These are phyloP conservation scores for Rubus parviflorus DNA, from an alignment of 306 rosid genomes.

Conservation along the genomic window DNA sequence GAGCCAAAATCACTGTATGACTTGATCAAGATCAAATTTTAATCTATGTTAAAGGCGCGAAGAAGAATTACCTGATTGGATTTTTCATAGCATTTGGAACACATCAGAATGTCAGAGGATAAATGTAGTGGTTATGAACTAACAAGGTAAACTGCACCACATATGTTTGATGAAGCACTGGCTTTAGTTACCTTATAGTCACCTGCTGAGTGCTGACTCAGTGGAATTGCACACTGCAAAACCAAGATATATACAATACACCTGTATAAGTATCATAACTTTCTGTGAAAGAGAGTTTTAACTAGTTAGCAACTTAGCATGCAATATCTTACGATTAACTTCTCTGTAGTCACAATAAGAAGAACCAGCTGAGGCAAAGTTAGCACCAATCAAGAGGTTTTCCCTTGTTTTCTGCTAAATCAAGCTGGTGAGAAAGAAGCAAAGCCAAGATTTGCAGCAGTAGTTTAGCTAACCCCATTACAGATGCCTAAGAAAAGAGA, in stretches of 20 bases:
- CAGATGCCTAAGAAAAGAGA: not conserved
- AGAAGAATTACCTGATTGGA: conserved; percentile 37
- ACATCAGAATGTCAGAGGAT: conserved; percentile 52
- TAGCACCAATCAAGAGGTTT: conserved; percentile 38
- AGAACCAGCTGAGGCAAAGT: conserved; percentile 64
- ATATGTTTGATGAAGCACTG: conserved; percentile 10
- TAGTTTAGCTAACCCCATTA: conserved; percentile 7
- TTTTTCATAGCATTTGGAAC: conserved; percentile 19
- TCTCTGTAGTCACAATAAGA: conserved; percentile 59
- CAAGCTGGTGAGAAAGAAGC: conserved; percentile 37
- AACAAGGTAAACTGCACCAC: conserved; percentile 36
- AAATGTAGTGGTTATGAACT: conserved; percentile 47
- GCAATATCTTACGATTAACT: conserved; percentile 39
- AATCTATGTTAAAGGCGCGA: not conserved
- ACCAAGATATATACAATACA: conserved; percentile 8
- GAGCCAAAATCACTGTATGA: not conserved
- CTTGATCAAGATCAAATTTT: not conserved
- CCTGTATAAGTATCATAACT: not conserved
- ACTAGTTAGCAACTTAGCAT: not conserved
- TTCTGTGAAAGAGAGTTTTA: conserved; percentile 1
- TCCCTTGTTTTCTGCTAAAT: conserved; percentile 23
- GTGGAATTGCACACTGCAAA: conserved; percentile 47
- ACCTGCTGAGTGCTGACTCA: conserved; percentile 11
- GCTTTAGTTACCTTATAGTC: not conserved
- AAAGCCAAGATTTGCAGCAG: conserved; percentile 35